Percentiles rank a stretch among this genome's conserved stretches.
These are phyloP conservation scores for Cyphellophora europaea DNA, from an alignment of 2,329 filamentous ascomycete genomes.

Conservation along the genomic window DNA sequence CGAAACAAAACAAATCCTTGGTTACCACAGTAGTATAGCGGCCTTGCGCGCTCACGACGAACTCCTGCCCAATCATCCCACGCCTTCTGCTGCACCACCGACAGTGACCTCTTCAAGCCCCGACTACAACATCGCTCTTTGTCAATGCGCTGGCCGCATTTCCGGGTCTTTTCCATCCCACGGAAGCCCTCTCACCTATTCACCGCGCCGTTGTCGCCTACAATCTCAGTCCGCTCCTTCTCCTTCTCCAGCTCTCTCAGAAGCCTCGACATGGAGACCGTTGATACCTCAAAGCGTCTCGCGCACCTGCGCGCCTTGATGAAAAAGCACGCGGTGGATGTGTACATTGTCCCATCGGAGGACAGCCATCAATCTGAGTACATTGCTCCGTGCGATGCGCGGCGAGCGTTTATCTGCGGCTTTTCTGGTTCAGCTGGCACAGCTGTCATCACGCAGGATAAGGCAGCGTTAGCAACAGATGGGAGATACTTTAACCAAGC, in stretches of 20 bases:
- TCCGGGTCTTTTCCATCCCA: slow-evolving; percentile 3
- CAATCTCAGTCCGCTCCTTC: slow-evolving; percentile 26
- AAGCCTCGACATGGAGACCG: slow-evolving; percentile 58
- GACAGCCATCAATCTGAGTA: slow-evolving; percentile 98
- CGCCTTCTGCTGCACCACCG: too few relatives aligned
- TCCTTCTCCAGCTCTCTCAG: slow-evolving; percentile 27
- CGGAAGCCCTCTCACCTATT: slow-evolving; percentile 13
- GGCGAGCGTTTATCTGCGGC: slow-evolving; percentile 84
- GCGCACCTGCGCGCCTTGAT: slow-evolving; percentile 72
- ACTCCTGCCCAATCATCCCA: too few relatives aligned
- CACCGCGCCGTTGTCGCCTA: slow-evolving; percentile 9
- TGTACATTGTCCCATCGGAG: slow-evolving; percentile 94
- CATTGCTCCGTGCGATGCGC: slow-evolving; percentile 88
- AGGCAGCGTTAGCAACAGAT: slow-evolving; percentile 86
- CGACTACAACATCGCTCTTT: neutral
- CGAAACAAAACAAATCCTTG: too few relatives aligned
- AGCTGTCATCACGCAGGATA: slow-evolving; percentile 75
- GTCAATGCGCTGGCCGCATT: slow-evolving; percentile 16
- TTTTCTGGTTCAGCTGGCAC: slow-evolving; percentile 94
- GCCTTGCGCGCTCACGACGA: too few relatives aligned
- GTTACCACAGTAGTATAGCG: too few relatives aligned
- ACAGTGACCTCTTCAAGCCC: slow-evolving; percentile 1
- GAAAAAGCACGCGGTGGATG: slow-evolving; percentile 75
- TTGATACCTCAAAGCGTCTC: slow-evolving; percentile 71
- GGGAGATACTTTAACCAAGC: slow-evolving; percentile 98